Evolutionary conservation across 2,329 filamentous ascomycete genomes (phyloP), one percentile per base, ranked within the genome.

Genomic region (Alternaria postmessia): DNA sequence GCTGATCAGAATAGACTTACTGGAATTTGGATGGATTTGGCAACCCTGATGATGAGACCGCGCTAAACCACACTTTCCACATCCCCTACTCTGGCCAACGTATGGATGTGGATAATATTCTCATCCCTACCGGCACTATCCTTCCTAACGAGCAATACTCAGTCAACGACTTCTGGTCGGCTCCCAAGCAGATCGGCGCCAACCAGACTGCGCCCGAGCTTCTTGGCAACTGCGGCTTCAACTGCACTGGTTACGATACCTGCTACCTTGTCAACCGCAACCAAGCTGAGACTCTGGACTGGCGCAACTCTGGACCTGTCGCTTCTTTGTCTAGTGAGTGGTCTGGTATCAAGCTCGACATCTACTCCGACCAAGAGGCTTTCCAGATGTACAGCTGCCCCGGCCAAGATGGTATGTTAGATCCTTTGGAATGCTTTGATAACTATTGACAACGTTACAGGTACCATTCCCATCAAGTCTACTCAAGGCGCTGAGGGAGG

Each of bases 361-460:
- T 97, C 68, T 92, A 85, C 78, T 88, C 89, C 7, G 92, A 97
- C 80, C 93, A 97, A 81, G 88, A 91, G 11, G 93, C 92, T 4
- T 89, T 96, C 79, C 94, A 97, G 80, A 85, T 97, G 70, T 97
- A 96, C 83, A 89, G 87, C 63, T 97, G 94, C 83, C 88, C 87
- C 70, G 87, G 87, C 22, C 88, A 92, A 81, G 89, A 96, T 79
- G 92, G 92, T 68, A 67, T 24, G 67, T 68, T 26, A 34, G 0
- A 9, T 16, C 8, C 9, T 3, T 18, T 11, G 4, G 9, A 53
- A 7, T 4, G 5, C 44, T 20, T 18, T 11, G 41, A 53, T 6
- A 24, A 34, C 0, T 36, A 18, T 53, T 68, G 58, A 73, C 60
- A 24, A 58, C 32, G 26, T 3, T 5, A 4, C 22, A 82, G 82